Percentiles rank a stretch among this genome's conserved stretches.
Conservation (phyloP, 2,329 filamentous ascomycete genomes). For the Fusarium ambrosium region DNA sequence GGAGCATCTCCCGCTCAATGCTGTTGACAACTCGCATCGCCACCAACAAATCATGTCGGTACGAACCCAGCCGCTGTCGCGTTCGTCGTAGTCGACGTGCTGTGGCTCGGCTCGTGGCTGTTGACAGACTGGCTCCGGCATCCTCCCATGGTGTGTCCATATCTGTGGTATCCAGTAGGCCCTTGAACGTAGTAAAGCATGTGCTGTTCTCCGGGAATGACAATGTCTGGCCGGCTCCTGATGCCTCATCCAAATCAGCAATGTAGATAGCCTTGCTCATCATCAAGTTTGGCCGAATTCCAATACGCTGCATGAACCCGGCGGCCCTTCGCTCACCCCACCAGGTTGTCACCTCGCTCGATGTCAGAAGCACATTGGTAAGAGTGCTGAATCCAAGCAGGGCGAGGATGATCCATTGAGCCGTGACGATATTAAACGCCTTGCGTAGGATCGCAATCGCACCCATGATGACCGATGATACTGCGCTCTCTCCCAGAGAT, state of each 20-base stretch:
- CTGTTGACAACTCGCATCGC: slow-evolving; percentile 91
- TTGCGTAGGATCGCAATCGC: slow-evolving; percentile 75
- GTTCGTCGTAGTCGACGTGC: slow-evolving; percentile 79
- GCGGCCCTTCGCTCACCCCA: slow-evolving; percentile 86
- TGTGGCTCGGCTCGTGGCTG: slow-evolving; percentile 65
- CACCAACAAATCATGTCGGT: slow-evolving; percentile 91
- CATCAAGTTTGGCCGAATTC: slow-evolving; percentile 80
- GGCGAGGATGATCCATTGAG: slow-evolving; percentile 80
- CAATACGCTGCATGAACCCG: slow-evolving; percentile 84
- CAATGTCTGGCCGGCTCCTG: slow-evolving; percentile 53
- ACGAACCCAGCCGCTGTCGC: slow-evolving; percentile 84
- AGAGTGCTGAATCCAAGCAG: slow-evolving; percentile 77
- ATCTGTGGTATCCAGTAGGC: slow-evolving; percentile 70
- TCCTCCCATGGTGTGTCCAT: slow-evolving; percentile 69
- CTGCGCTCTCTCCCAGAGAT: slow-evolving; percentile 81
- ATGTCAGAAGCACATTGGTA: slow-evolving; percentile 81
- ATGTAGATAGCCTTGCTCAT: slow-evolving; percentile 92
- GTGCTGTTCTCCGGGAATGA: slow-evolving; percentile 63
- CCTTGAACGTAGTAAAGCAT: slow-evolving; percentile 72
- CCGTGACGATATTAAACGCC: slow-evolving; percentile 76
- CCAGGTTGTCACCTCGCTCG: slow-evolving; percentile 81
- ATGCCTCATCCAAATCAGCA: slow-evolving; percentile 79
- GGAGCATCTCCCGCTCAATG: slow-evolving; percentile 87
- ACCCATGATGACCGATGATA: slow-evolving; percentile 84
- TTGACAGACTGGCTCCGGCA: slow-evolving; percentile 62